Evolutionary conservation across 1,284 basidiomycete genomes (phyloP), one percentile per base, ranked within the genome.

Genomic region (Leccinum ponderosum): DNA sequence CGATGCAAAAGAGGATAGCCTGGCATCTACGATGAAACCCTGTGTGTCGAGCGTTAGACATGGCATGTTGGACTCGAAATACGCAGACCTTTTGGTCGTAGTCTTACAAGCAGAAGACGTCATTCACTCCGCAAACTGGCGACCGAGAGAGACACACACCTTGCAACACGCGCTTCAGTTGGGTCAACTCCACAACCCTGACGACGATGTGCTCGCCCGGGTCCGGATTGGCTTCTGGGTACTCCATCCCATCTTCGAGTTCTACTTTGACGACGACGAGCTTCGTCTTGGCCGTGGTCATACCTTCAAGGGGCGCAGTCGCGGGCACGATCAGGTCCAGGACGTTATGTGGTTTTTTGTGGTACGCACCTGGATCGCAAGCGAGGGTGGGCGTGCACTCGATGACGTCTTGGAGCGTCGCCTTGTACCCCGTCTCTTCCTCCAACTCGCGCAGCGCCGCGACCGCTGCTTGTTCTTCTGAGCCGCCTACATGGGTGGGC

Each of bases 401-500:
- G 29, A 88, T 70, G 37, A 94, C 80, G 42, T 77, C 76, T 65
- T 81, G 78, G n/a, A 72, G 65, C 31, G 68, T 66, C 8, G 83
- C 87, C 64, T 80, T 85, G 75, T 90, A 96, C 2, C 95, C 95
- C 0, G 94, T 97, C 76, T 97, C 95, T 76, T 98, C 95, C 67
- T 89, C 81, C 7, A 98, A 82, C 71, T 98, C 95, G 37, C 95
- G 85, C 37, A 94, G 80, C 1, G 93, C 95, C 1, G 93, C 85
- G 59, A 83, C 77, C 75, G 90, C 90, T 0, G 91, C 81, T 1
- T 87, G 86, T 77, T 98, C 90, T 8, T 61, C 83, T 8, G 58
- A 48, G 0, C 55, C 63, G 2, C 57, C 51, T 6, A 5, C 22
- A 35, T 3, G 6, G 7, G 57, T 47, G 1, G 85, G 86, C 62